These are phyloP conservation scores for Colletotrichum camelliae DNA, from an alignment of 2,329 filamentous ascomycete genomes.

Conservation along the genomic window DNA sequence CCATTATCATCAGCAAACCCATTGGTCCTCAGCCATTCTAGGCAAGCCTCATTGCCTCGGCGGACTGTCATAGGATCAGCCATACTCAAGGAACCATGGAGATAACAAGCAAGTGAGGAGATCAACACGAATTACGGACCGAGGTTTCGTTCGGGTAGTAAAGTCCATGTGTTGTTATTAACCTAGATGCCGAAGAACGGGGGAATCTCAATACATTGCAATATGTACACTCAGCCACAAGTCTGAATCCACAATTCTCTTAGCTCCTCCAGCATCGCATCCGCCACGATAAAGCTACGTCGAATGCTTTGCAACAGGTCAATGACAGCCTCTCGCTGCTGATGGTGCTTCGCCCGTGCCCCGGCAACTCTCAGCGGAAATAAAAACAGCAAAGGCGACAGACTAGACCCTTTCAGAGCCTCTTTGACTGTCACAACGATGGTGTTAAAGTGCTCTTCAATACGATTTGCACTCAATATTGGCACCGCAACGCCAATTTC, in stretches of 20 bases:
- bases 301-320: slow-evolving; percentile 18
- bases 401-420: slow-evolving; percentile 22
- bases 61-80: background rate
- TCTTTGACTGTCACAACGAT: slow-evolving; percentile 27
- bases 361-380: slow-evolving; percentile 40
- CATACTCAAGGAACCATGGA: background rate
- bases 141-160: background rate
- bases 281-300: background rate
- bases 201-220: background rate
- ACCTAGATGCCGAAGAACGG: background rate
- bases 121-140: background rate
- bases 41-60: background rate
- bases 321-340: slow-evolving; percentile 28
- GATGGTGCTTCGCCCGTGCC: slow-evolving; percentile 27
- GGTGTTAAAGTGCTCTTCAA: slow-evolving; percentile 26
- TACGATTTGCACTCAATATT: slow-evolving; percentile 22
- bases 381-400: slow-evolving; percentile 37
- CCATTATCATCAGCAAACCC: background rate
- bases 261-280: slow-evolving; percentile 2
- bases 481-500: slow-evolving; percentile 26
- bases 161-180: background rate
- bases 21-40: background rate
- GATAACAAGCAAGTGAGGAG: background rate
- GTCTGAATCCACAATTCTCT: background rate
- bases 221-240: background rate